A percentile compares a stretch with the other conserved stretches of the same genome.
These are phyloP conservation scores for Apiospora rasikravindrae DNA, from an alignment of 2,329 filamentous ascomycete species.

Conservation along the genomic window DNA sequence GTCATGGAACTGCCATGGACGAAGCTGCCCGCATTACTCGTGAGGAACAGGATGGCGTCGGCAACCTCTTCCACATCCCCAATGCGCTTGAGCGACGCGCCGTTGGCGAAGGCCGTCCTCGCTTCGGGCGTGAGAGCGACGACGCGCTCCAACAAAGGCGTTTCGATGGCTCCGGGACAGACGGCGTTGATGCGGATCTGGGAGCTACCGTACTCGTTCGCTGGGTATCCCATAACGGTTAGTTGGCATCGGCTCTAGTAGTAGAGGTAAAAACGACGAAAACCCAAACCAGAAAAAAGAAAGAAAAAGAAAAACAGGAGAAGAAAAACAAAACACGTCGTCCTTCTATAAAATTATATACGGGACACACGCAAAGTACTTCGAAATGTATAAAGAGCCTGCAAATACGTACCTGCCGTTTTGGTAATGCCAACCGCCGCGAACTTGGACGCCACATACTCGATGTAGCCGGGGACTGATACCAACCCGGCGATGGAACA, in stretches of 20 bases:
- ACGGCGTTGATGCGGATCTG: slow-evolving; percentile 17
- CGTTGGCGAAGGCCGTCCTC: not conserved
- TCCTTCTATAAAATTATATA: no score
- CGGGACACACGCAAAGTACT: no score
- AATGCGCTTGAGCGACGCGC: not conserved
- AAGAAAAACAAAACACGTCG: no score
- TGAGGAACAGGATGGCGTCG: slow-evolving; percentile 5
- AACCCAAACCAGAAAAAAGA: not conserved
- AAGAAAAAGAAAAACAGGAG: no score
- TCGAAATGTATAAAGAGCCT: no score
- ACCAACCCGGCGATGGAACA: slow-evolving; percentile 2
- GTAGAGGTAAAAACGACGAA: not conserved
- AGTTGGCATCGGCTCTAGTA: not conserved
- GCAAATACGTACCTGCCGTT: not conserved
- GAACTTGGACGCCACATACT: slow-evolving; percentile 16
- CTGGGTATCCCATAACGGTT: not conserved
- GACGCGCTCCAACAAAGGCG: not conserved
- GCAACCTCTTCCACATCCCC: slow-evolving; percentile 3
- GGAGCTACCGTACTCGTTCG: not conserved
- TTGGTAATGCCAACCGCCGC: not conserved
- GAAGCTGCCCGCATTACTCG: not conserved
- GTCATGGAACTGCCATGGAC: not conserved
- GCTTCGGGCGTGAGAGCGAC: not conserved
- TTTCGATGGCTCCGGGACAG: not conserved
- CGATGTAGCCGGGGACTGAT: not conserved